These are phyloP conservation scores for Takashimella koratensis DNA, from an alignment of 1,284 basidiomycete genomes.

Conservation along the genomic window DNA sequence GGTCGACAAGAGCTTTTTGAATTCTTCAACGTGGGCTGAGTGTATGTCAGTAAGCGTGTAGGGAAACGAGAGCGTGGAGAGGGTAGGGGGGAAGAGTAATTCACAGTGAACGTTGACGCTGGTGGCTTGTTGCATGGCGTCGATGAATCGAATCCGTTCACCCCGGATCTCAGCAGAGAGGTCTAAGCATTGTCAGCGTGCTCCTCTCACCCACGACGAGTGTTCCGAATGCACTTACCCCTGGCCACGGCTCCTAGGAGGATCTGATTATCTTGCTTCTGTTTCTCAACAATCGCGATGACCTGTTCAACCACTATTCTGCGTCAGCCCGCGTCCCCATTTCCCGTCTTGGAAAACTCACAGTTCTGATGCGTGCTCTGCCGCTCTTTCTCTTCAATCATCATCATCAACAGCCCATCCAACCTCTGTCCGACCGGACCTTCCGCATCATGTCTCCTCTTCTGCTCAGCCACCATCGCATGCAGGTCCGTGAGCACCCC, in stretches of 20 bases:
- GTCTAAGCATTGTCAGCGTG: constrained; percentile 55
- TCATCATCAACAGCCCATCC: constrained; percentile 37
- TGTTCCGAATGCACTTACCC: constrained; percentile 51
- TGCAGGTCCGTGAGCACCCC: constrained; percentile 38
- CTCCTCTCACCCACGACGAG: not conserved
- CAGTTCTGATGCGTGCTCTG: constrained; percentile 26
- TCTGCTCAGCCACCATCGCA: constrained; percentile 41
- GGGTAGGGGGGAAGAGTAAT: constrained; percentile 21
- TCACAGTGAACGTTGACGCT: constrained; percentile 74
- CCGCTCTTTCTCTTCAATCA: constrained; percentile 40
- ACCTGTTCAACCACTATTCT: constrained; percentile 60
- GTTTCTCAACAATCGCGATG: constrained; percentile 60
- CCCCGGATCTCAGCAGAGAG: constrained; percentile 75
- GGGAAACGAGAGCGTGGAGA: not conserved
- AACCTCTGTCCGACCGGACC: constrained; percentile 33
- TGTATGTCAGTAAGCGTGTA: not conserved
- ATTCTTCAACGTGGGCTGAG: constrained; percentile 69
- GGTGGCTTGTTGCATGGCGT: constrained; percentile 85
- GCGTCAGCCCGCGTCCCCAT: no score
- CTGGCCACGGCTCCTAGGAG: constrained; percentile 62
- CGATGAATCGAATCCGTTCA: constrained; percentile 75
- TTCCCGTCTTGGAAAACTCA: no score
- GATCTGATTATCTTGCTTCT: constrained; percentile 65
- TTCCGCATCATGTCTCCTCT: constrained; percentile 24
- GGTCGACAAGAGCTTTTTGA: constrained; percentile 43